Evolutionary conservation across 768 basidiomycete species (phyloP), one percentile per base, ranked within the genome.

Genomic region (Tylopilus rubrobrunneus): DNA sequence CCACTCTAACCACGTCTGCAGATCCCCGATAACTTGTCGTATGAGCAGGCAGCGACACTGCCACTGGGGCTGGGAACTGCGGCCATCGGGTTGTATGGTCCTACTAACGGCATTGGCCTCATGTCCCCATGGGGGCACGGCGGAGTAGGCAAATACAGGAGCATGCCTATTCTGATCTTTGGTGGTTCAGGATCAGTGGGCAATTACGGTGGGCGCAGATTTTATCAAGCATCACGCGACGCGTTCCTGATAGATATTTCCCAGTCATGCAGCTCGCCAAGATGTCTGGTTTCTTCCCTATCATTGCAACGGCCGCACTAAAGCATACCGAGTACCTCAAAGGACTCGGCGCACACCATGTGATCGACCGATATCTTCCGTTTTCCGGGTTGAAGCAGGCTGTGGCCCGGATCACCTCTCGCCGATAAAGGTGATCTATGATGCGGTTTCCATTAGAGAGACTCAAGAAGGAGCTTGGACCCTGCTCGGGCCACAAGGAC

Each of bases 141-240:
- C 19, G 71, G 71, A 51, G 59, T 59, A 23, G 74, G 72, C 39
- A 76, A 73, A 42, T 79, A 80, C 57, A 65, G 64, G 36, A 76
- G 70, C 5, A 71, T 71, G 48, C 74, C 79, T 1, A 72, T 80
- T 41, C 53, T 82, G 31, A 72, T 82, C 49, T 63, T 79, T 17
- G 80, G 80, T 31, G 80, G 80, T 6, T 62, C 73, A 27, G 73
- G 74, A 42, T 79, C 77, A 37, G 76, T 80, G 3, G 80, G 80
- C 37, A 78, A 80, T 71, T 75, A 69, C 29, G 76, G 80, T 76
- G 65, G 57, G 72, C 58, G 55, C 45, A 50, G 52, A 53, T 41
- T 28, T 28, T 34, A 52, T 60, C 51, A 50, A 43, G 12, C 11
- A 12, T 45, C 27, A 36, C 37, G 28, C 56, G 56, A 57, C 42